Evolutionary conservation across 1,284 basidiomycete species (phyloP), one percentile per base, ranked within the genome.

Genomic region (Ustilago lituana): DNA sequence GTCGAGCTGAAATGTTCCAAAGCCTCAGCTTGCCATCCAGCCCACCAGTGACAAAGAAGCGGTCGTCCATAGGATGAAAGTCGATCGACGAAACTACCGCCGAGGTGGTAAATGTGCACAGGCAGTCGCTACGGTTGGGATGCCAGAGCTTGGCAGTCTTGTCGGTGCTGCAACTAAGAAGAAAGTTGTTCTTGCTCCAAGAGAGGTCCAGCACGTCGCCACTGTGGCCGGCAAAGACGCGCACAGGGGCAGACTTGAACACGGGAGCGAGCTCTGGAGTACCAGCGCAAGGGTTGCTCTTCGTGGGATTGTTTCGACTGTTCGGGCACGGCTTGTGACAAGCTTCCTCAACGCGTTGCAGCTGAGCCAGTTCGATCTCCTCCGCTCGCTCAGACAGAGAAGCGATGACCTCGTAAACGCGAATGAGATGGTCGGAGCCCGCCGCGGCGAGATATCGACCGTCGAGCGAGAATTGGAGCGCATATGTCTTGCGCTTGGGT

Each of bases 101-200:
- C 26, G 78, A 71, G 35, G 83, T 83, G 51, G 77, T 65, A 56
- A 84, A 84, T 0, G 80, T 77, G 50, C 82, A 80, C 5, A 84
- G 64, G 51, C 81, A 83, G 22, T 80, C 79, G 14, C 47, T 47
- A 8, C 79, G 61, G 15, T 78, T 74, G 4, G 82, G 65, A 60
- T 84, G 83, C 83, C 83, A 84, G 12, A 84, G 65, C 32, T 80
- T 60, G 0, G 82, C 83, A 1, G 82, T 83, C 76, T 83, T 82
- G 65, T 84, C 83, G 78, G 82, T 83, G 39, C 75, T 75, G n/a
- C 78, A 77, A 8, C 75, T 77, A 15, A 83, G 70, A 9, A 84
- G 69, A 54, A 84, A 84, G 62, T 81, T 80, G 72, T 83, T 82
- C 73, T 83, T 84, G 63, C 79, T 82, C 83, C 83, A 84, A 17